Conservation (phyloP, 805 yeast genomes). For the Hanseniaspora singularis region DNA sequence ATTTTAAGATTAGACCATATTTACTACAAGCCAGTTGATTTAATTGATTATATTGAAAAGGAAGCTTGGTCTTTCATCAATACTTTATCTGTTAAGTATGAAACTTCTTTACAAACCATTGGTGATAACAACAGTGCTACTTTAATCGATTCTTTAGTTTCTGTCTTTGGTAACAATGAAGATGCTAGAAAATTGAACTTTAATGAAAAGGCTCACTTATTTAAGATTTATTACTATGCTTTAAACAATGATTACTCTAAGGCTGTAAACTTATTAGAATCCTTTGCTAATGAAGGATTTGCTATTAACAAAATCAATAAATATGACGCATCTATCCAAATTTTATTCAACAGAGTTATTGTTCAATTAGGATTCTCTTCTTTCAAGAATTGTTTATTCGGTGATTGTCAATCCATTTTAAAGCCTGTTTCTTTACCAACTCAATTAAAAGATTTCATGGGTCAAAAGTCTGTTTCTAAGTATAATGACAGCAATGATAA, state of each 20-base stretch:
- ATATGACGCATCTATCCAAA: constrained; percentile 78
- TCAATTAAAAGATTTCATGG: constrained; percentile 81
- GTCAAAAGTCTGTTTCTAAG: constrained; percentile 73
- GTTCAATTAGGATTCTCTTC: constrained; percentile 95
- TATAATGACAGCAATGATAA: constrained; percentile 30
- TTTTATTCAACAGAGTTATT: constrained; percentile 84
- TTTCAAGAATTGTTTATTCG: constrained; percentile 75
- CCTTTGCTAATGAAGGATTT: constrained; percentile 62
- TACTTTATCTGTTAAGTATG: constrained; percentile 7
- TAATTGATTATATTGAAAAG: constrained; percentile 56
- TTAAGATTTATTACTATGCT: constrained; percentile 82
- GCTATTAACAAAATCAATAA: constrained; percentile 51
- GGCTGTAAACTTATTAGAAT: constrained; percentile 79
- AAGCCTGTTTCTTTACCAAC: constrained; percentile 79
- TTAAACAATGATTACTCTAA: constrained; percentile 69
- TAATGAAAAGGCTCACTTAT: constrained; percentile 73
- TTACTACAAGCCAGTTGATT: constrained; percentile 76
- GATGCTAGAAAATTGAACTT: constrained; percentile 43
- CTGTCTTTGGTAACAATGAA: constrained; percentile 49
- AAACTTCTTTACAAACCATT: constrained; percentile 13
- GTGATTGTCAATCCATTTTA: constrained; percentile 75
- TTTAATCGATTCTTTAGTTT: constrained; percentile 53
- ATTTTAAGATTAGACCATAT: constrained; percentile 81
- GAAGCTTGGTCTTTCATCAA: constrained; percentile 56
- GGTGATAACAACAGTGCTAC: constrained; percentile 33